A percentile compares a stretch with the other conserved stretches of the same genome.
These are phyloP conservation scores for Brassica incana DNA, from an alignment of 345 rosid species.

Conservation along the genomic window DNA sequence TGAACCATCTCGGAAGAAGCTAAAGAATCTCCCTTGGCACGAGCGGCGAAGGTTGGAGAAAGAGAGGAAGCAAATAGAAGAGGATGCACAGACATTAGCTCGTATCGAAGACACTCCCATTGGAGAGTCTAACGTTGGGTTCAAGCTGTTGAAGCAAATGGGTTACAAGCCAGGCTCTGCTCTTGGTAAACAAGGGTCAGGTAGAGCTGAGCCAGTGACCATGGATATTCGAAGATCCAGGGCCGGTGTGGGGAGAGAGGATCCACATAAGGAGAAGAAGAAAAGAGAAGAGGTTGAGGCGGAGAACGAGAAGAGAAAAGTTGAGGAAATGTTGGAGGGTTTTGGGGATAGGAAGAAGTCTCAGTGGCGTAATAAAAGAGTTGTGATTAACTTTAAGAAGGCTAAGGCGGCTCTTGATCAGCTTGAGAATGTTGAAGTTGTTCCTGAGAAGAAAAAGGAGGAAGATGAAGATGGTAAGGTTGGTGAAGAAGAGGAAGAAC, in stretches of 20 bases:
- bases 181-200: constrained; percentile 76
- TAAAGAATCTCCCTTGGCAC: constrained; percentile 36
- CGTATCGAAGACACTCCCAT: constrained; percentile 36
- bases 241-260: constrained; percentile 84
- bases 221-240: constrained; percentile 79
- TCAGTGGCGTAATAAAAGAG: constrained; percentile 72
- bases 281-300: constrained; percentile 67
- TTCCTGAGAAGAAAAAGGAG: constrained; percentile 59
- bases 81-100: constrained; percentile 71
- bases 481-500: constrained; percentile 65
- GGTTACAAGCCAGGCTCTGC: constrained; percentile 91
- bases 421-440: constrained; percentile 71
- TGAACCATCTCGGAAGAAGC: constrained; percentile 65
- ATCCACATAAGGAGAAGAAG: constrained; percentile 81
- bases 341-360: constrained; percentile 83
- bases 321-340: constrained; percentile 66
- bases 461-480: constrained; percentile 49
- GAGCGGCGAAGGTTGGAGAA: constrained; percentile 57
- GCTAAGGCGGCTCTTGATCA: constrained; percentile 90
- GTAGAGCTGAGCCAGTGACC: constrained; percentile 75
- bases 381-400: constrained; percentile 66
- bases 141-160: constrained; percentile 87
- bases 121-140: constrained; percentile 72
- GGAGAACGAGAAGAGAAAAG: constrained; percentile 53
- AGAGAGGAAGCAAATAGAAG: constrained; percentile 73